Evolutionary conservation across 2,329 filamentous ascomycete genomes (phyloP), one percentile per base, ranked within the genome.

Genomic region (Colletotrichum tabaci): DNA sequence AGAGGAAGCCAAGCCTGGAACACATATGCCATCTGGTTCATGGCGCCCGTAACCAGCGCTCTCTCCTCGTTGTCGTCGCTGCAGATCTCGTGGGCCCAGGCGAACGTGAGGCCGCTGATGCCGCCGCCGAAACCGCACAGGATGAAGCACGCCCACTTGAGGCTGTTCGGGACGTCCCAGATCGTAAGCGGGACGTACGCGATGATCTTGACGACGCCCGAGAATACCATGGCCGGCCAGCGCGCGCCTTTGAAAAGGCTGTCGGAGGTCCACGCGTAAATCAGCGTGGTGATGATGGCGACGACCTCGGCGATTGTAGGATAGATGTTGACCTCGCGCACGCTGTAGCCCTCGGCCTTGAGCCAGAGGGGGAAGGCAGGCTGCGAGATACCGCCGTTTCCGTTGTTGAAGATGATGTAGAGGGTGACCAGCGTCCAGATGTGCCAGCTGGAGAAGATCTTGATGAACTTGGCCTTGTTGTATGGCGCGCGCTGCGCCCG

Each of bases 1-100:
- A 90, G 74, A 3, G 84, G 85, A 2, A 86, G 89, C 88, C 87
- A 90, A 0, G 86, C 87, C 87, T 89, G 0, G 86, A 87, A 0
- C 85, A 88, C 75, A 89, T 66, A 71, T 1, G 67, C 67, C 67
- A 71, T 71, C 58, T 71, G 67, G 35, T 71, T 71, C 67, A 71
- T 71, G n/a, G 67, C 67, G 6, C 67, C 67, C 4, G 67, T 71
- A 3, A 71, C 67, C 40, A 71, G 35, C 13, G 67, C 67, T 13
- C 67, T 49, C 49, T 71, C 67, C 18, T 71, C 67, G 35, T 67
- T 71, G 21, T 67, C 64, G 9, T 62, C 67, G n/a, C 67, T 71
- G 50, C 62, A 66, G 10, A 71, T 71, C 13, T 71, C 67, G 40
- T 66, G 62, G 12, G 67, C 67, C 67, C 67, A 70, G 84, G 67